These are phyloP conservation scores for Nannochloropsis gaditana DNA, from an alignment of 108 stramenopile species.

Conservation along the genomic window DNA sequence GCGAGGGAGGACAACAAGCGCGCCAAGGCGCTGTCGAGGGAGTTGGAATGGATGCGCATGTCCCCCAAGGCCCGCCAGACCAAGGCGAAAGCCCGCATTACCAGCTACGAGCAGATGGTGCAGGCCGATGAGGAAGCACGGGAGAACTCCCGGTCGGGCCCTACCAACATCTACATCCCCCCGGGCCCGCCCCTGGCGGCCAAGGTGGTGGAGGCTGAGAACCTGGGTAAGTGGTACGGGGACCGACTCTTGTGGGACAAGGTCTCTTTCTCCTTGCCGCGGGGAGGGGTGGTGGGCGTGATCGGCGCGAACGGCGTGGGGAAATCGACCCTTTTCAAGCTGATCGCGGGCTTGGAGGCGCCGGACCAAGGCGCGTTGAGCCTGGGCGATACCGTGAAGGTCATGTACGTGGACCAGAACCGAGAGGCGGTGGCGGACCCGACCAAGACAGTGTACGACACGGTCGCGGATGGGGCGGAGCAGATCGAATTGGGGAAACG, in stretches of 20 bases:
- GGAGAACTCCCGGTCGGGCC: conserved; percentile 59
- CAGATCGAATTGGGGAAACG: conserved; percentile 75
- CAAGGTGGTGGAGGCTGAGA: conserved; percentile 69
- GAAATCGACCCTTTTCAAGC: conserved; percentile 79
- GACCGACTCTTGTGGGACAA: conserved; percentile 71
- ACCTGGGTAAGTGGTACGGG: conserved; percentile 52
- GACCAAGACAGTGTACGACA: conserved; percentile 78
- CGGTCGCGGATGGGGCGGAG: conserved; percentile 69
- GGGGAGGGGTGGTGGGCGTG: conserved; percentile 80
- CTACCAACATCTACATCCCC: conserved; percentile 87
- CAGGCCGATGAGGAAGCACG: conserved; percentile 63
- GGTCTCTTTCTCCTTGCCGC: conserved; percentile 73
- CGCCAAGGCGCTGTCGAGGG: conserved; percentile 70
- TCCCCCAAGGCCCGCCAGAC: conserved; percentile 70
- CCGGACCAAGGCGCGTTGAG: conserved; percentile 70
- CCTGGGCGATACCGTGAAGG: conserved; percentile 76
- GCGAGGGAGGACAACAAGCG: conserved; percentile 67
- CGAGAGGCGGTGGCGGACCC: conserved; percentile 71
- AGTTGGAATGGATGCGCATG: conserved; percentile 85
- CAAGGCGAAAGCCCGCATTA: conserved; percentile 80
- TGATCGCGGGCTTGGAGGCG: conserved; percentile 68
- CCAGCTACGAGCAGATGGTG: conserved; percentile 78
- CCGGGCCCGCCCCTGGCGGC: conserved; percentile 82
- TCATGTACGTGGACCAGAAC: conserved; percentile 84
- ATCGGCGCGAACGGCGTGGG: conserved; percentile 65